Evolutionary conservation across 495 filamentous ascomycete species (phyloP), one percentile per base, ranked within the genome.

Genomic region (Penicillium diatomitis): DNA sequence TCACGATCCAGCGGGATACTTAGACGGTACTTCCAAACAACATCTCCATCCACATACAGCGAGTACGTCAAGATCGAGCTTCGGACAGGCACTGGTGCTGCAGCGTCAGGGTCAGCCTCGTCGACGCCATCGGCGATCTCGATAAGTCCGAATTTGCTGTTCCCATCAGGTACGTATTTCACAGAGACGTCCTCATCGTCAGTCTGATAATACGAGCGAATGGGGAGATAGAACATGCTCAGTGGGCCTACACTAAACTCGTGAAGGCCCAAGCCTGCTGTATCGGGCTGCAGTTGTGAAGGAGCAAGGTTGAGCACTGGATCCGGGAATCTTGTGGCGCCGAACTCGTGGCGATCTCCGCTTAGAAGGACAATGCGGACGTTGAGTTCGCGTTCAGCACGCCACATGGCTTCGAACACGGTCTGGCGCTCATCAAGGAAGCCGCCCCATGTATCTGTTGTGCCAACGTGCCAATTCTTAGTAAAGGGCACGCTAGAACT

Each of bases 271-370:
- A 73, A 62, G 48, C 68, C 63, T 2, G 62, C 53, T 6, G 64
- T 66, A 42, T 65, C 55, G 4, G 65, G 54, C 12, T 59, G 39
- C 3, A 67, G 50, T 5, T 55, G 55, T 0, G 58, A 50, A 0
- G 55, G 40, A 3, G 52, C 41, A 2, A 66, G 60, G 4, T 45
- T n/a, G 5, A 62, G 56, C 6, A 60, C 56, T 27, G 88, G 86
- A 39, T 86, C 86, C 4, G 86, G 86, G 67, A 95, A 95, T 4
- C 82, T 80, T 0, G 90, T 96, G 1, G 91, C 89, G 29, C 85
- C 92, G 62, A 97, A 97, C 64, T 98, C 92, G 60, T 98, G 92
- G 4, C 92, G 68, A 56, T 98, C 92, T 8, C 92, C 92, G 33
- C 84, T 88, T 38, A 98, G 67, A 6, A 98, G 71, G 27, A 98